A percentile compares a stretch with the other conserved stretches of the same genome.
Conservation (phyloP, 768 basidiomycete species). For the Lactarius vividus region DNA sequence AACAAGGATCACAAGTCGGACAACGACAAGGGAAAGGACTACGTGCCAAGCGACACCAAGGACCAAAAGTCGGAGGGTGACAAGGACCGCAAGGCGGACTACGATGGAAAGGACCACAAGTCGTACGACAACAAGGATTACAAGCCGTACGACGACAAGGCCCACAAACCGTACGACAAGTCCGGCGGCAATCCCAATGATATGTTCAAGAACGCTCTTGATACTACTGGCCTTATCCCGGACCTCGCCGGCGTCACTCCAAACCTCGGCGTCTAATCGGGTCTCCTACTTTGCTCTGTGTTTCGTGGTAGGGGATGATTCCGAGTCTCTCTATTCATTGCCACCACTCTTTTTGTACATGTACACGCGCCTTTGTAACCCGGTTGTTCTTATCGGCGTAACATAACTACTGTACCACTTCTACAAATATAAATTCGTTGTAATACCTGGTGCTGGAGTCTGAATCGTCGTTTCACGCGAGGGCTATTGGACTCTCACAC, state of each 20-base stretch:
- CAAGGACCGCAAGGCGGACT: background rate
- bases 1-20: background rate
- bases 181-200: background rate
- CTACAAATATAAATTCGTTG: background rate
- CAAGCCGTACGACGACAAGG: background rate
- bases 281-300: background rate
- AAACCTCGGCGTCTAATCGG: background rate
- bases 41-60: background rate
- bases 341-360: constrained; percentile 9
- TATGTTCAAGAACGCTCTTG: background rate
- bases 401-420: constrained; percentile 1
- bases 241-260: background rate
- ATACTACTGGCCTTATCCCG: background rate
- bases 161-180: background rate
- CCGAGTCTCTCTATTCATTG: background rate
- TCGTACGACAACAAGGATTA: background rate
- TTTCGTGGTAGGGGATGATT: constrained; percentile 7
- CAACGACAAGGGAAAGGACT: background rate
- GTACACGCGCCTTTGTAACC: background rate
- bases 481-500: background rate
- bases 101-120: too few species aligned
- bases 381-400: constrained; percentile 10
- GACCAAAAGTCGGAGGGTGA: background rate
- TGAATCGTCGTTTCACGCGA: background rate
- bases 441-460: background rate